Percentiles rank a stretch among this genome's conserved stretches.
Conservation (phyloP, 305 asterid species). For the Solanum hybrid region DNA sequence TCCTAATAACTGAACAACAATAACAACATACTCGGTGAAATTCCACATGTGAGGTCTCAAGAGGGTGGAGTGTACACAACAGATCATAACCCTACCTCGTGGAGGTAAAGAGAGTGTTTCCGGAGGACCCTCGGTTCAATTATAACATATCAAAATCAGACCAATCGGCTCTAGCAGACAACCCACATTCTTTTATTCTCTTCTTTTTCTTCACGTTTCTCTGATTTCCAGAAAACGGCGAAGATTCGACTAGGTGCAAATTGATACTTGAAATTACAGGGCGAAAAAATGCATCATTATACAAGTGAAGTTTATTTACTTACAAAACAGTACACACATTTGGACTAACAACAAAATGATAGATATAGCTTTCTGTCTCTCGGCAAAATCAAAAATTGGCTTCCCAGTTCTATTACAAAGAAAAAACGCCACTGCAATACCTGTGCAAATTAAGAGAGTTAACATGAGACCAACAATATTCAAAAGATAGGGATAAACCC, state of each 20-base stretch:
- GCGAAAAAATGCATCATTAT: neutral
- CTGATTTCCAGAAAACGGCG: neutral
- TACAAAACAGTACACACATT: neutral
- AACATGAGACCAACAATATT: neutral
- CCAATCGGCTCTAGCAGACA: neutral
- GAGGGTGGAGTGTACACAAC: neutral
- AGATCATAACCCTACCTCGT: neutral
- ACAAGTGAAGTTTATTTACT: neutral
- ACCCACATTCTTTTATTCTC: neutral
- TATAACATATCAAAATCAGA: neutral
- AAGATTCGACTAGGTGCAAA: neutral
- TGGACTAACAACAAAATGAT: neutral
- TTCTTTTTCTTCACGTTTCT: neutral
- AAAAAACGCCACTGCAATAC: constrained; percentile 72
- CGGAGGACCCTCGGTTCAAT: neutral
- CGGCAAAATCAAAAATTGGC: neutral
- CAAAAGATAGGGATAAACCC: neutral
- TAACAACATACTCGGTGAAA: neutral
- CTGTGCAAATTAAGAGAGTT: constrained; percentile 26
- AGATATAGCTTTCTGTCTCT: neutral
- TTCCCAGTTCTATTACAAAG: constrained; percentile 30
- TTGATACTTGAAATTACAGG: neutral
- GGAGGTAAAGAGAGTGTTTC: neutral
- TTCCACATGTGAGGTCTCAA: neutral
- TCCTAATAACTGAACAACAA: neutral